Base-by-base conservation (phyloP, 768 basidiomycete species). In the Mycena belliarum region DNA sequence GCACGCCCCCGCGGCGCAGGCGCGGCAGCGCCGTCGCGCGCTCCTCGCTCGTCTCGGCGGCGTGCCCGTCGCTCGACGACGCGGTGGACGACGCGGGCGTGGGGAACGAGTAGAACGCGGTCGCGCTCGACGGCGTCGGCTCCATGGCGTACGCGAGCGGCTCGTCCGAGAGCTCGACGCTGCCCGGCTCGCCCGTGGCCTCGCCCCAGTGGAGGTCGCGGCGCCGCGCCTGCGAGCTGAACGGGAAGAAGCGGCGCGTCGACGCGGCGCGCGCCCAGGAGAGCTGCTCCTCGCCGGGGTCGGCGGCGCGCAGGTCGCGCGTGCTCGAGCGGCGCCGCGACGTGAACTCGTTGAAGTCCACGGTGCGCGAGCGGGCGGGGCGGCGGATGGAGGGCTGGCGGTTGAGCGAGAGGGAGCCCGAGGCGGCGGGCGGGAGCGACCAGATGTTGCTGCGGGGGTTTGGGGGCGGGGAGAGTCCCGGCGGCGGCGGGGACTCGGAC, bases 271-370 rank as follows among this genome's bases (percentile, higher is more conserved):
- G 50, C 6, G 40, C 5, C 52, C 53, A 51, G 3, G 48, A n/a
- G n/a, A n/a, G n/a, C n/a, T n/a, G 26, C 28, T 55, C 57, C 24
- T 57, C 62, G 18, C 33, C 50, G 6, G 50, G 38, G 23, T 35
- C 24, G 4, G 51, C 55, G n/a, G 49, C 42, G 54, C 57, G 49
- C 52, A 32, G 29, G 12, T 79, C 78, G 44, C 81, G 72, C 24
- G 69, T 81, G 6, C 75, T 73, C 18, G 81, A 82, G 49, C 89
- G 82, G 28, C 89, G 83, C 14, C 83, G 84, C 23, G 81, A 70
- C 0, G 88, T 86, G 60, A 87, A 90, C 25, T 91, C 89, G 65
- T 79, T 85, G 69, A 91, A 90, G 60, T 91, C 88, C 15, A 82
- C 76, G 15, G 82, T 76, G 32, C 88, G 75, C 26, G 79, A 78